Percentiles rank a stretch among this genome's conserved stretches.
phyloP scores from a whole-genome alignment of 345 rosid species.

The Laguncularia racemosa region DNA sequence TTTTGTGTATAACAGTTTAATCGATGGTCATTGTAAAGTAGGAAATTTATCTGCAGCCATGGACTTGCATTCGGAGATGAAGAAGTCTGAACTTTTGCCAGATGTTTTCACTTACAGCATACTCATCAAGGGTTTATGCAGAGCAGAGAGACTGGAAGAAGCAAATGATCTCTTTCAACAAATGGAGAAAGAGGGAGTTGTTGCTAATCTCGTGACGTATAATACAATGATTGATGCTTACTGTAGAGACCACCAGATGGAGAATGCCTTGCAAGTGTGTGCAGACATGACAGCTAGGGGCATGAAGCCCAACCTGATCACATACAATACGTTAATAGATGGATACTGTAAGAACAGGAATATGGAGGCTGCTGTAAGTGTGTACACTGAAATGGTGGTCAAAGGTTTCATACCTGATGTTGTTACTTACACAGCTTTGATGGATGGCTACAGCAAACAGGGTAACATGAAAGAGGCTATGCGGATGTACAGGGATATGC shows the following conservation, averaged over 20 bases:
- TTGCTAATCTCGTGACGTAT: constrained; percentile 45
- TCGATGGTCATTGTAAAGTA: constrained; percentile 44
- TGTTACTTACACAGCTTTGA: constrained; percentile 51
- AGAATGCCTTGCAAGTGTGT: constrained; percentile 49
- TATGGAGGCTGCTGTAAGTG: constrained; percentile 47
- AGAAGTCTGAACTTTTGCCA: constrained; percentile 30
- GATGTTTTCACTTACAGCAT: constrained; percentile 54
- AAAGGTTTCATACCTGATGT: constrained; percentile 53
- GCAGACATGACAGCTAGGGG: constrained; percentile 49
- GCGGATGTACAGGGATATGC: constrained; percentile 40
- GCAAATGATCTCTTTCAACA: constrained; percentile 28
- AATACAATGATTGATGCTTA: constrained; percentile 55
- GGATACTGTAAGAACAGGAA: constrained; percentile 53
- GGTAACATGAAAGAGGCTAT: constrained; percentile 52
- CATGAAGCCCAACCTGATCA: constrained; percentile 41
- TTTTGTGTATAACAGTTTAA: constrained; percentile 45
- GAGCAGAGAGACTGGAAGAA: constrained; percentile 31
- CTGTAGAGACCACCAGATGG: constrained; percentile 39
- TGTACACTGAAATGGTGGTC: constrained; percentile 55
- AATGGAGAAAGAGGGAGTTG: constrained; percentile 40
- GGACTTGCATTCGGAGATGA: constrained; percentile 42
- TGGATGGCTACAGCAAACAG: constrained; percentile 53
- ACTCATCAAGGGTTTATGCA: constrained; percentile 44
- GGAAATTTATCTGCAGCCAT: constrained; percentile 36
- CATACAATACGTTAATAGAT: constrained; percentile 53